phyloP scores from a whole-genome alignment of 371 early-diverging fungal species.

The Syncephalis fuscata region DNA sequence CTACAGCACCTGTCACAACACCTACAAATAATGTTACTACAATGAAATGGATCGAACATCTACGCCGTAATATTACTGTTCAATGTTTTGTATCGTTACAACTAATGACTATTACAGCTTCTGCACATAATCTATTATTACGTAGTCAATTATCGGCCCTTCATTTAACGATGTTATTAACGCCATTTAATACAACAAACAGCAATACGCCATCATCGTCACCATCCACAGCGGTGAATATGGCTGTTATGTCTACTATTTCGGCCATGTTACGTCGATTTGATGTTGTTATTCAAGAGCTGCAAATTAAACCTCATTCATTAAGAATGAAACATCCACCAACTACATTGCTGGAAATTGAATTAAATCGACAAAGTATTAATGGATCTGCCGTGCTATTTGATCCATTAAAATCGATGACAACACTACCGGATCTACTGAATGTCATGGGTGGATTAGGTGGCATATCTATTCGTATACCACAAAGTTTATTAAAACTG shows the following conservation, averaged over 20 bases:
- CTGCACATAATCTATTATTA: constrained; percentile 24
- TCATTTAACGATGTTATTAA: too few species aligned
- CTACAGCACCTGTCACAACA: background rate
- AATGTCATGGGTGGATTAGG: constrained; percentile 37
- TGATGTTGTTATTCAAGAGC: too few species aligned
- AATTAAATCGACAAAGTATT: constrained; percentile 6
- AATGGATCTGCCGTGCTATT: constrained; percentile 23
- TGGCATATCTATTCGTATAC: constrained; percentile 34
- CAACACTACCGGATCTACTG: constrained; percentile 17
- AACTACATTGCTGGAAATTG: too few species aligned
- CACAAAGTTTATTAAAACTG: constrained; percentile 55
- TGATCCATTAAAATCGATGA: constrained; percentile 20
- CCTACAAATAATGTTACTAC: constrained; percentile 7
- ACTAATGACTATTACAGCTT: constrained; percentile 19
- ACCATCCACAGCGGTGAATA: too few species aligned
- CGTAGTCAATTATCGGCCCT: constrained; percentile 10
- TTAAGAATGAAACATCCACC: too few species aligned
- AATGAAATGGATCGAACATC: constrained; percentile 6
- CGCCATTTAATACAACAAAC: too few species aligned
- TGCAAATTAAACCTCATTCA: too few species aligned
- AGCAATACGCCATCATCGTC: too few species aligned
- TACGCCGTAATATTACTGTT: constrained; percentile 19
- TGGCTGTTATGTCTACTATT: too few species aligned
- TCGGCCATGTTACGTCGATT: too few species aligned
- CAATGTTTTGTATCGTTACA: constrained; percentile 20